Evolutionary conservation across 805 yeast genomes (phyloP), one percentile per base, ranked within the genome.

Genomic region (Maudiozyma turicensis): DNA sequence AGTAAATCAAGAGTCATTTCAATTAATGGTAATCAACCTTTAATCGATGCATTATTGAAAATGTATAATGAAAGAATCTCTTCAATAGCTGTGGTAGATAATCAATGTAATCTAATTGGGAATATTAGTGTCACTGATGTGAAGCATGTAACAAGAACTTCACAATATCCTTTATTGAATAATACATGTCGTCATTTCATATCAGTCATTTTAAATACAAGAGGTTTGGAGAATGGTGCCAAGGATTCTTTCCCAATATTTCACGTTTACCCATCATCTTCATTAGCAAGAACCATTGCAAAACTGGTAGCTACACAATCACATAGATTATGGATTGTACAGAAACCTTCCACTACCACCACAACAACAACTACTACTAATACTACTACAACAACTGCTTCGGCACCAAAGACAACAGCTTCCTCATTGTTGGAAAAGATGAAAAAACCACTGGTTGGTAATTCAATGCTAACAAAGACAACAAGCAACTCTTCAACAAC

Each of bases 241-340:
- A 88, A 89, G 67, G 99, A 91, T 69, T 87, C 93, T 40, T 90
- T 84, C 74, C 99, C 99, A 13, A 91, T 91, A 39, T 91, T 91
- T 75, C 95, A 90, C 64, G 96, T 91, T 30, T 82, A 86, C 52
- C 78, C 80, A 50, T 74, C 77, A 39, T 80, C 95, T 6, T 81
- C 91, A 0, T 73, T 91, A 45, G 95, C 86, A 33, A 77, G 95
- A 63, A 88, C 95, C 3, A 77, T 91, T 60, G 98, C 97, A 34
- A 91, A 91, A 66, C 72, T 91, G 56, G 97, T 91, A n/a, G 98
- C 98, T 5, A 91, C 99, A 1, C 82, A 84, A 65, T 79, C 95
- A 1, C 99, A 91, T 69, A 76, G 98, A 63, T 68, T 85, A 47
- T 84, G 91, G 93, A 79, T 85, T 42, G 89, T 84, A 15, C 84